phyloP scores from a whole-genome alignment of 2,329 filamentous ascomycete species.

The Colletotrichum sp. region DNA sequence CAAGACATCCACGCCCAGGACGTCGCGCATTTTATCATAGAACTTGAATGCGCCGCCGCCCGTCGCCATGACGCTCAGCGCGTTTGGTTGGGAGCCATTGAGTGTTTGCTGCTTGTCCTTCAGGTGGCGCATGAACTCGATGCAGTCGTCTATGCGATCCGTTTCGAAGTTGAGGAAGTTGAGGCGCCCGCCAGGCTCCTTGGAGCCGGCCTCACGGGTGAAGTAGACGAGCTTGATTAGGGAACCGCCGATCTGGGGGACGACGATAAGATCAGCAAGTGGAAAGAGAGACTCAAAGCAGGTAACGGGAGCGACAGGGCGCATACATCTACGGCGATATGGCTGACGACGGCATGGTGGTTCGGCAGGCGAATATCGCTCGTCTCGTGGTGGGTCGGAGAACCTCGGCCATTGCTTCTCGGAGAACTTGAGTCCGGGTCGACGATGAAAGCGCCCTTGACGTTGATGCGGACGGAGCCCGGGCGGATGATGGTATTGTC shows the following conservation, averaged over 20 bases:
- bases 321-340: slow-evolving; percentile 90
- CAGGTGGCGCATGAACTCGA: slow-evolving; percentile 87
- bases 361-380: slow-evolving; percentile 96
- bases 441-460: slow-evolving; percentile 94
- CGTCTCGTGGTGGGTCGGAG: slow-evolving; percentile 68
- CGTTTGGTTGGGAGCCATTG: slow-evolving; percentile 73
- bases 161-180: slow-evolving; percentile 98
- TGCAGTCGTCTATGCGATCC: slow-evolving; percentile 89
- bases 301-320: slow-evolving; percentile 34
- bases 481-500: slow-evolving; percentile 67
- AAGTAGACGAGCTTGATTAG: slow-evolving; percentile 98
- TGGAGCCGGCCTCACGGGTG: slow-evolving; percentile 81
- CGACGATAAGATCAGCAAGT: neutral
- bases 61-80: slow-evolving; percentile 92
- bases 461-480: slow-evolving; percentile 89
- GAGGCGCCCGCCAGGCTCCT: slow-evolving; percentile 83
- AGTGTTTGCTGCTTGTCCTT: slow-evolving; percentile 80
- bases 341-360: slow-evolving; percentile 92
- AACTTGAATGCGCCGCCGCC: slow-evolving; percentile 97
- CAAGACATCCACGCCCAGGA: slow-evolving; percentile 84
- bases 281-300: slow-evolving; percentile 1
- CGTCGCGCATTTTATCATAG: slow-evolving; percentile 87
- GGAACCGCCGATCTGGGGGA: slow-evolving; percentile 84
- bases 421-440: slow-evolving; percentile 73
- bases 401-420: slow-evolving; percentile 49